These are phyloP conservation scores for Aspergillus awamori DNA, from an alignment of 2,329 filamentous ascomycete genomes.

Conservation along the genomic window DNA sequence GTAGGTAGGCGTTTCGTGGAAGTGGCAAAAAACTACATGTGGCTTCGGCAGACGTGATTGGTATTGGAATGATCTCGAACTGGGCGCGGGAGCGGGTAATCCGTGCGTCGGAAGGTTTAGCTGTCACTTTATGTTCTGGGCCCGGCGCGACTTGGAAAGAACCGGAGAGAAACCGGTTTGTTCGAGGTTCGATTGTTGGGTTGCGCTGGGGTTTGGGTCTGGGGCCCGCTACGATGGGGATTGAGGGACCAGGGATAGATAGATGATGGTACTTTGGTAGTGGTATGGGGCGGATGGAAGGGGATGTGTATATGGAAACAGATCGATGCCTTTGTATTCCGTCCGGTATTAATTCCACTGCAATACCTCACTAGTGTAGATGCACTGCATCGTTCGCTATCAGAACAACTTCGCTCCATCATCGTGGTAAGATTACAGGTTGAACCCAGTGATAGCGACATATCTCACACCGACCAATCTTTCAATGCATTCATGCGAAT, in stretches of 20 bases:
- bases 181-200: no score
- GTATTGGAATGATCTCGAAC: not conserved
- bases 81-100: not conserved
- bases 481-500: slow-evolving; percentile 12
- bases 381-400: slow-evolving; percentile 3
- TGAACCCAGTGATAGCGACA: slow-evolving; percentile 3
- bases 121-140: not conserved
- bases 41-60: no score
- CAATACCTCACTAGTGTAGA: not conserved
- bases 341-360: not conserved
- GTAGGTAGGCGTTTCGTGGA: not conserved
- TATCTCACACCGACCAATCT: slow-evolving; percentile 7
- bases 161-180: not conserved
- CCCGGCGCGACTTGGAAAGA: not conserved
- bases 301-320: not conserved
- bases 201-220: no score
- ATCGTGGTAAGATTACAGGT: slow-evolving; percentile 15
- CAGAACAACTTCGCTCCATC: slow-evolving; percentile 2
- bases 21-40: not conserved
- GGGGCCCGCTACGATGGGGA: no score
- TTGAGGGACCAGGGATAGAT: no score
- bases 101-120: not conserved
- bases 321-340: not conserved
- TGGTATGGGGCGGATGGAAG: not conserved
- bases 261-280: no score